Evolutionary conservation across 345 rosid genomes (phyloP), one percentile per base, ranked within the genome.

Genomic region (Ceriops decandra): DNA sequence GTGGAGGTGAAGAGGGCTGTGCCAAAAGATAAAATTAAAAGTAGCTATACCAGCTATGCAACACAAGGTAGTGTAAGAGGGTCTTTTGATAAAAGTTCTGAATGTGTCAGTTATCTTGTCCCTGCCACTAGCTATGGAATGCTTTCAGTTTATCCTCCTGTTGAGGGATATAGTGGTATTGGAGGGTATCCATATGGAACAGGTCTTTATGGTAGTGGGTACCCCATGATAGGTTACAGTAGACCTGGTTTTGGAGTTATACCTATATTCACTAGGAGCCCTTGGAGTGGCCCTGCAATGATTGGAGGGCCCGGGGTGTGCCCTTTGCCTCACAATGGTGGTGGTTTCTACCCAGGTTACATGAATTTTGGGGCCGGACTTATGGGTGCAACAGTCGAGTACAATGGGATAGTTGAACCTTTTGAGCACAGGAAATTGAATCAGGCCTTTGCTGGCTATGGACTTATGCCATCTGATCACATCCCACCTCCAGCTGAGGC

Each of bases 1-100:
- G 91, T 92, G 60, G 98, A 92, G 72, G 95, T 90, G 51, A 92
- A 92, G 84, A 84, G 85, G 42, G 98, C 97, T 3, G 85, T 90
- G 72, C 97, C 97, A 2, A 92, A 90, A 80, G 96, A 90, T 71
- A 84, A 79, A 28, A 74, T 67, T 35, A 85, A 76, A 77, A 74
- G 71, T 22, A 66, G 57, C 68, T 65, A 67, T 57, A 27, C 28
- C 68, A 62, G 59, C 62, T 11, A 36, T 64, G 70, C 61, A 7
- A 10, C 72, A 35, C 68, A 69, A 28, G 46, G 57, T 64, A 66
- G 68, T 9, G 52, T 36, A 42, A 68, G 67, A 33, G 66, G 42
- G 28, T 54, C 76, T 72, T 47, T 52, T 8, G 57, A 69, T 59
- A 72, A 2, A 31, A 63, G 65, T 72, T 61, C 60, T 70, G 80